Evolutionary conservation across 2,329 filamentous ascomycete genomes (phyloP).

Genomic region (Alternaria hordeiaustralica): DNA sequence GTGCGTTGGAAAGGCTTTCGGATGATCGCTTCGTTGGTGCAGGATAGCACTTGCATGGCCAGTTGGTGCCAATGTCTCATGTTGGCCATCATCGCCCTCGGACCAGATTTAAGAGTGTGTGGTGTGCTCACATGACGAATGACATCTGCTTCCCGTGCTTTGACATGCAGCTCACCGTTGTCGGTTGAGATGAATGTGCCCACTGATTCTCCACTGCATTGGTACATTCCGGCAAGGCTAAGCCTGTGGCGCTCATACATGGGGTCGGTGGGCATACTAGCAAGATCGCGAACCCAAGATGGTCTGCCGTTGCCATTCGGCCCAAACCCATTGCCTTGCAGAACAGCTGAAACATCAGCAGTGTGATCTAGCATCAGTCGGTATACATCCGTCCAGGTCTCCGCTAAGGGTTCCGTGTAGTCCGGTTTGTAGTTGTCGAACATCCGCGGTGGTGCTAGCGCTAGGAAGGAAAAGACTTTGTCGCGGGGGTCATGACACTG

Average conservation of each 20-base stretch:
- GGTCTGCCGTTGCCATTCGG: background rate
- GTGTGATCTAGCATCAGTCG: background rate
- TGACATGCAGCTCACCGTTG: background rate
- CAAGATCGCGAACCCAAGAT: background rate
- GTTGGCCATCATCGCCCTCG: background rate
- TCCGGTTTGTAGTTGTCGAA: background rate
- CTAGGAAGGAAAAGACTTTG: background rate
- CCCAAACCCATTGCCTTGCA: background rate
- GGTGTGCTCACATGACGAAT: background rate
- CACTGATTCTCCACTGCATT: background rate
- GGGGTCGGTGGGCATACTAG: background rate
- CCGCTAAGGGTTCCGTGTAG: background rate
- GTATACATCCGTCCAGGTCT: background rate
- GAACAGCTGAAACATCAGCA: background rate
- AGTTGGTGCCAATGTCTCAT: background rate
- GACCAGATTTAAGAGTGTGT: background rate
- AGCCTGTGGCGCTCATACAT: background rate
- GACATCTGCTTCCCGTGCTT: background rate
- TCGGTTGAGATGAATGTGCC: background rate
- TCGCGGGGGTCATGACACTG: conserved; percentile 1
- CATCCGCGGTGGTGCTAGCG: background rate
- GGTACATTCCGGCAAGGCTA: background rate
- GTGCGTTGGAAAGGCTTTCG: background rate
- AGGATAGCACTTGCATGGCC: background rate
- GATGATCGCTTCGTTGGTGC: background rate